Conservation (phyloP, 352 stramenopile genomes). For the Pythium monospermum region DNA sequence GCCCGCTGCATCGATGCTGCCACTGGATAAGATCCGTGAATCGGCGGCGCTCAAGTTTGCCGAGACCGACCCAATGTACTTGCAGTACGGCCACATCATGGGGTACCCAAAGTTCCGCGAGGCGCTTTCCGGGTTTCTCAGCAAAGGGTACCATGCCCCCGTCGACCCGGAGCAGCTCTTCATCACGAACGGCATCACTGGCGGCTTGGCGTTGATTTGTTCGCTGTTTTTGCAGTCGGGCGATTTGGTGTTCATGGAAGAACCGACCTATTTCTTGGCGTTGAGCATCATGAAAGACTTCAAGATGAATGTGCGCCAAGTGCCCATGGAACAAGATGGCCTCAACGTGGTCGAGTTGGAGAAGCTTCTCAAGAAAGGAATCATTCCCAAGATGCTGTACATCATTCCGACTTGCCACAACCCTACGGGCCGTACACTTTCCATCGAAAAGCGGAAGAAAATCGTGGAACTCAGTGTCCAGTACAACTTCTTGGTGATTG, state of each 20-base stretch:
- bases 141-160: conserved; percentile 64
- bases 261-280: conserved; percentile 93
- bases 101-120: conserved; percentile 85
- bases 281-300: conserved; percentile 94
- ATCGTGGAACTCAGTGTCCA: conserved; percentile 85
- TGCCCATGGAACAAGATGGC: conserved; percentile 89
- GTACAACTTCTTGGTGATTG: conserved; percentile 89
- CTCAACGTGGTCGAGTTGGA: conserved; percentile 86
- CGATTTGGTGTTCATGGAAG: conserved; percentile 92
- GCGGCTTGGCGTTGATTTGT: conserved; percentile 89
- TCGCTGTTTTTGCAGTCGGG: conserved; percentile 81
- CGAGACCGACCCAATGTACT: conserved; percentile 82
- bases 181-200: conserved; percentile 91
- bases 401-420: conserved; percentile 94
- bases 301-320: conserved; percentile 85
- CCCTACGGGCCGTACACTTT: conserved; percentile 88
- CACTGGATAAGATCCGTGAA: conserved; percentile 84
- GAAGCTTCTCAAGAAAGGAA: conserved; percentile 60
- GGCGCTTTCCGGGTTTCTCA: conserved; percentile 71
- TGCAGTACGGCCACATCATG: conserved; percentile 88
- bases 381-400: conserved; percentile 91
- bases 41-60: conserved; percentile 73
- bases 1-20: conserved; percentile 74
- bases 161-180: conserved; percentile 87
- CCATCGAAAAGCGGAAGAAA: conserved; percentile 76